phyloP scores from a whole-genome alignment of 306 rosid genomes.

The Citrullus colocynthis region DNA sequence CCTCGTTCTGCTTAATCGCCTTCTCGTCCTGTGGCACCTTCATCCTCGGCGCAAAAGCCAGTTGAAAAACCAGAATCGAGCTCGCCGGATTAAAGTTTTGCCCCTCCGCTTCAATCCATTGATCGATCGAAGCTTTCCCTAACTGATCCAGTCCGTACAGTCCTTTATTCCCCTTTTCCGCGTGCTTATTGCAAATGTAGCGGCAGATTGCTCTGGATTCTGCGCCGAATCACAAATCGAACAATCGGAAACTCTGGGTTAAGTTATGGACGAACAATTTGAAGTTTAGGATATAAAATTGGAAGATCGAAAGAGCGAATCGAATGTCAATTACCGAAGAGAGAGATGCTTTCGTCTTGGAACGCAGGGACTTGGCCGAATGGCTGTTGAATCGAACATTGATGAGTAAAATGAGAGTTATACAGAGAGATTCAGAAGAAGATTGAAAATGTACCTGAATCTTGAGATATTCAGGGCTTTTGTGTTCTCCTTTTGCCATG shows the following conservation, averaged over 20 bases:
- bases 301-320: background rate
- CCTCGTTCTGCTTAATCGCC: constrained; percentile 36
- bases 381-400: constrained; percentile 27
- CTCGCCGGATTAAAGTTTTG: constrained; percentile 70
- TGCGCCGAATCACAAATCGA: background rate
- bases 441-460: constrained; percentile 29
- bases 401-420: background rate
- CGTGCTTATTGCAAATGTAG: constrained; percentile 59
- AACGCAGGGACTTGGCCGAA: constrained; percentile 91
- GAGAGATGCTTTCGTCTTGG: constrained; percentile 44
- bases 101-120: constrained; percentile 77
- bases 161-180: constrained; percentile 39
- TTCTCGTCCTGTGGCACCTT: constrained; percentile 48
- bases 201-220: constrained; percentile 84
- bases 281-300: background rate
- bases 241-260: background rate
- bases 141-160: constrained; percentile 55
- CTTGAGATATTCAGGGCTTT: constrained; percentile 49
- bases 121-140: constrained; percentile 62
- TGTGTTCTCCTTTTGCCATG: constrained; percentile 84
- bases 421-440: background rate
- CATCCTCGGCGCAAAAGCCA: constrained; percentile 74
- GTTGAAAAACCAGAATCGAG: constrained; percentile 58
- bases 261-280: background rate
- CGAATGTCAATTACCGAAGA: constrained; percentile 38